A percentile compares a stretch with the other conserved stretches of the same genome.
Evolutionary conservation across 164 flowering plant genomes (phyloP).

Genomic region (Magnolia changhungtana): DNA sequence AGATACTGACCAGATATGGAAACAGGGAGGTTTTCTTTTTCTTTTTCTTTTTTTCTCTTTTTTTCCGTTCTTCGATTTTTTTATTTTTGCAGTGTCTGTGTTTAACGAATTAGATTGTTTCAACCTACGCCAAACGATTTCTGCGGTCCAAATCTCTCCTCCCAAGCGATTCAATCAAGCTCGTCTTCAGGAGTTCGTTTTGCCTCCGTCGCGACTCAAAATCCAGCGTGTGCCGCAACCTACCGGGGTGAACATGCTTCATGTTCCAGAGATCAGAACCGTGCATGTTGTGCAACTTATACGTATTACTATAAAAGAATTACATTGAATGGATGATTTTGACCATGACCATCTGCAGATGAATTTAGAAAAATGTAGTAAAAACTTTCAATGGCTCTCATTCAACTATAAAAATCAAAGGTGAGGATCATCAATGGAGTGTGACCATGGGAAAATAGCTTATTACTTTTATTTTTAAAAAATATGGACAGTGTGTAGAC

Average conservation of each 20-base stretch:
- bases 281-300: too few species aligned
- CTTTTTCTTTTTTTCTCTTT: neutral
- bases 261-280: neutral
- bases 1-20: neutral
- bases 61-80: neutral
- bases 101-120: too few species aligned
- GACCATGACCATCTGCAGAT: too few species aligned
- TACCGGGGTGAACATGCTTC: neutral
- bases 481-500: too few species aligned
- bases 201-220: neutral
- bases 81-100: neutral
- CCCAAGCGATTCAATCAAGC: neutral
- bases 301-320: too few species aligned
- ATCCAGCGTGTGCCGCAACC: neutral
- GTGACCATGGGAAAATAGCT: too few species aligned
- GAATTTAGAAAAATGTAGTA: too few species aligned
- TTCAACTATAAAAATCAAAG: too few species aligned
- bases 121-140: constrained; percentile 10
- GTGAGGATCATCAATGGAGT: too few species aligned
- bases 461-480: too few species aligned
- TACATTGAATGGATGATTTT: too few species aligned
- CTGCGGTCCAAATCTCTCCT: constrained; percentile 7
- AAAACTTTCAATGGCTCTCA: too few species aligned
- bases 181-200: neutral
- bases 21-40: neutral